Base-by-base conservation (phyloP, 1,139 yeast genomes). In the Spathaspora sp. region DNA sequence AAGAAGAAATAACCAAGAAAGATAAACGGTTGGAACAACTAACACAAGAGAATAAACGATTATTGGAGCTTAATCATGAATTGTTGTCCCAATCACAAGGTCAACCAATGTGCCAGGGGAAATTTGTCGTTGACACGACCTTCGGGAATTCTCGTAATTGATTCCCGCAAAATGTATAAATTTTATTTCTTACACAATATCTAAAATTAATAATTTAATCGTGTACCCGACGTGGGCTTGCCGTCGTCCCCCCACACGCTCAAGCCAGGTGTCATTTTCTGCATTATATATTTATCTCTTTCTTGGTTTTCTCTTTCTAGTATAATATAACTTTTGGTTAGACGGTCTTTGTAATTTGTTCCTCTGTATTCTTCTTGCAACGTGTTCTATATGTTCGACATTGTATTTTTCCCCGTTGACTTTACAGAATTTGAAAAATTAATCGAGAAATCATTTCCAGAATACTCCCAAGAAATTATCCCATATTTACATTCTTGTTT, bases 11-110 rank as follows among this genome's bases (percentile, higher is more conserved):
- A 40, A 51, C 52, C 6, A 60, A 56, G 48, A 63, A 59, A 49
- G 59, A 59, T 41, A 53, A 58, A 37, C 56, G 60, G 40, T 53
- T 68, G 40, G 64, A 64, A 7, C 58, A 54, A 18, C 53, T 70
- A 42, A 54, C 55, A 42, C 51, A 48, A 3, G 74, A 70, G 48
- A 68, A 68, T 49, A 67, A 64, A 48, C 51, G 62, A 41, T 54
- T 70, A 26, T 58, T 69, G 48, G 72, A 68, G 36, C 58, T 69
- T 52, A 70, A 70, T 51, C 72, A 65, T 44, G 63, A 62, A 25
- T 53, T 70, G 41, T 50, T 69, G 24, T 25, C 36, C 9, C 18
- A 17, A 27, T 5, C 11, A 7, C 36, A 13, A 15, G 18, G 18
- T 7, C 18, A 6, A 11, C 17, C 17, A 7, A 31, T 2, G 8